Conservation (phyloP, 805 yeast genomes). For the Barnettozyma pratensis region DNA sequence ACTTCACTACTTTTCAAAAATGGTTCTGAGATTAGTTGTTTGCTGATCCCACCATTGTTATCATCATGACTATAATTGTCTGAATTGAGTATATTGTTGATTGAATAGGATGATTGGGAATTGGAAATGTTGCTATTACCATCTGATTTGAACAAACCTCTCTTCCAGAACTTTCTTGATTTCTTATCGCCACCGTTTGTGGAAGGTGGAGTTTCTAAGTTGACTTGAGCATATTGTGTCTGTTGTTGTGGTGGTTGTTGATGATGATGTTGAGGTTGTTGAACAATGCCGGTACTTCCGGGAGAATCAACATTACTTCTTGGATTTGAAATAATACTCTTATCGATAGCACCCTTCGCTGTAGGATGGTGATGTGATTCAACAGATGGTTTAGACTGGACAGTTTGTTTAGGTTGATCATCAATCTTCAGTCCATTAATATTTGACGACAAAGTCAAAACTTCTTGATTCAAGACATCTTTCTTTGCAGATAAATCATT, state of each 20-base stretch:
- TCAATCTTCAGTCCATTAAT: constrained; percentile 6
- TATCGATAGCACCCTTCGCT: neutral
- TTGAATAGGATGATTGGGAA: constrained; percentile 19
- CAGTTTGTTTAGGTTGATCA: neutral
- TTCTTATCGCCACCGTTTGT: constrained; percentile 14
- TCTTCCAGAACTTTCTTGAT: constrained; percentile 30
- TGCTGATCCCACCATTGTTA: constrained; percentile 10
- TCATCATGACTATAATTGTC: constrained; percentile 10
- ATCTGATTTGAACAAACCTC: constrained; percentile 19
- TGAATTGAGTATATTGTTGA: constrained; percentile 13
- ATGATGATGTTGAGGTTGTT: constrained; percentile 1
- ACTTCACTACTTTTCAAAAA: constrained; percentile 29
- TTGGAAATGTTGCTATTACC: constrained; percentile 9
- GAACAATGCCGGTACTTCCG: neutral
- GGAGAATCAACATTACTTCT: neutral
- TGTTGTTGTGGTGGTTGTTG: constrained; percentile 8
- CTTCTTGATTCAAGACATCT: constrained; percentile 41
- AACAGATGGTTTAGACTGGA: too few relatives aligned
- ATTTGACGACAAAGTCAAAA: constrained; percentile 26
- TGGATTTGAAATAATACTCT: neutral
- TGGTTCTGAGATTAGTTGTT: constrained; percentile 32
- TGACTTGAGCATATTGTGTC: constrained; percentile 1
- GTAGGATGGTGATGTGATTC: too few relatives aligned
- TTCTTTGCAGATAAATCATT: constrained; percentile 44
- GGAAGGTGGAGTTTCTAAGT: neutral